phyloP scores from a whole-genome alignment of 176 grass and related monocot genomes.

The Raddia guianensis region DNA sequence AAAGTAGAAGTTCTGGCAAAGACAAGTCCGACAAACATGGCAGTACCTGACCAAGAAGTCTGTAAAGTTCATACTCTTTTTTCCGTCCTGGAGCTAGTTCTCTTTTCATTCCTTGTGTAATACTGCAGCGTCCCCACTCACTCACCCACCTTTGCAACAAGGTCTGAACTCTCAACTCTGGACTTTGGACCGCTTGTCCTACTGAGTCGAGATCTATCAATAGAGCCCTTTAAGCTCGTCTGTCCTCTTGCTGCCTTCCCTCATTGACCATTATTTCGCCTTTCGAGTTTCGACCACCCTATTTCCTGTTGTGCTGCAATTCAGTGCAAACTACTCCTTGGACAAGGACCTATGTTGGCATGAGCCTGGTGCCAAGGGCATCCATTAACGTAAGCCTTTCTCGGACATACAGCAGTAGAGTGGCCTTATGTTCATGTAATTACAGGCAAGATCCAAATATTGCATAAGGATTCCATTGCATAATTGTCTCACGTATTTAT shows the following conservation, averaged over 20 bases:
- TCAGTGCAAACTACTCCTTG: conserved; percentile 27
- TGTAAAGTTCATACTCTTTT: conserved; percentile 21
- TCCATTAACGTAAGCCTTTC: conserved; percentile 20
- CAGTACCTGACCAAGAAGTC: conserved; percentile 12
- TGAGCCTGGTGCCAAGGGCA: conserved; percentile 24
- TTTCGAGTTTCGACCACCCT: conserved; percentile 28
- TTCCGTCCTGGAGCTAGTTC: conserved; percentile 2
- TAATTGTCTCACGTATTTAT: conserved; percentile 30
- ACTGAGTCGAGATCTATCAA: conserved; percentile 25
- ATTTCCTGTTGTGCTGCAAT: conserved; percentile 27
- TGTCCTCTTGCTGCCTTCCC: conserved; percentile 38
- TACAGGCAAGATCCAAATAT: conserved; percentile 5
- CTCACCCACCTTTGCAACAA: conserved; percentile 35
- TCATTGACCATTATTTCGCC: conserved; percentile 18
- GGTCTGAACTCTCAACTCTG: conserved; percentile 9
- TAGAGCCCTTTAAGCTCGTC: conserved; percentile 10
- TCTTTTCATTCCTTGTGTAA: conserved; percentile 13
- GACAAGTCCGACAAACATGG: conserved; percentile 14
- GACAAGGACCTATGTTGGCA: conserved; percentile 31
- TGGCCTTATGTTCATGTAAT: not conserved
- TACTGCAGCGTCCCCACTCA: conserved; percentile 13
- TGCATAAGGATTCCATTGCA: not conserved
- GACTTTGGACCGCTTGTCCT: conserved; percentile 31
- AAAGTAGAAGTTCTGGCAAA: conserved; percentile 6
- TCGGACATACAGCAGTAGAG: not conserved